Conservation (phyloP, 768 basidiomycete species). For the Auricularia heimuer region DNA sequence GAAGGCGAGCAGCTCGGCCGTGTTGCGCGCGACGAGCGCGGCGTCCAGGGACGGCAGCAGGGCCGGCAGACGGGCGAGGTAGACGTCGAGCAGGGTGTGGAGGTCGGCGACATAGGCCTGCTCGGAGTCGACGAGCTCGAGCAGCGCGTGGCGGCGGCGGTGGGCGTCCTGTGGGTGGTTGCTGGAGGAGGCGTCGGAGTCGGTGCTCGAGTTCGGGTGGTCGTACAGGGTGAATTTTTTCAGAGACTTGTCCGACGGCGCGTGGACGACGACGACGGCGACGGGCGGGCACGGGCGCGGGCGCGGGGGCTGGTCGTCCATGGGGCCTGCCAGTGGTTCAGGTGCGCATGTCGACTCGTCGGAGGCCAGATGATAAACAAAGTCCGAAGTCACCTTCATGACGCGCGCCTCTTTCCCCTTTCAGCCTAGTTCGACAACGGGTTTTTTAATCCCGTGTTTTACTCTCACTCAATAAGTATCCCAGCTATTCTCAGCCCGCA, state of each 20-base stretch:
- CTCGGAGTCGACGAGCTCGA: slow-evolving; percentile 82
- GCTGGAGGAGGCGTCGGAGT: background rate
- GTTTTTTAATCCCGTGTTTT: too few relatives aligned
- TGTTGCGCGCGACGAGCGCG: slow-evolving; percentile 53
- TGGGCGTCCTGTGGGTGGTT: background rate
- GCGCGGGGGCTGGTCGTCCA: too few relatives aligned
- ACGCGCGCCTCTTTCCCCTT: too few relatives aligned
- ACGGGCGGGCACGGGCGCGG: too few relatives aligned
- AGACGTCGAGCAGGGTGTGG: slow-evolving; percentile 36
- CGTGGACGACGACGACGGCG: background rate
- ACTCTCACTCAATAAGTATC: too few relatives aligned
- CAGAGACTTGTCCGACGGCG: background rate
- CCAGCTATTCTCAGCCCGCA: too few relatives aligned
- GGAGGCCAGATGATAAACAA: too few relatives aligned
- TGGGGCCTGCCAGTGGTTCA: too few relatives aligned
- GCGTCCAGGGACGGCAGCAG: slow-evolving; percentile 45
- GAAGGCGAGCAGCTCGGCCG: slow-evolving; percentile 52
- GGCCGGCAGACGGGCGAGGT: slow-evolving; percentile 12
- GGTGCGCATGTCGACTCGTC: too few relatives aligned
- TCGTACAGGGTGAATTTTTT: background rate
- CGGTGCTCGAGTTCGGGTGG: background rate
- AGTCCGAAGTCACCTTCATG: too few relatives aligned
- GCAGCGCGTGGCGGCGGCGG: slow-evolving; percentile 58
- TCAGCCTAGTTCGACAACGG: too few relatives aligned
- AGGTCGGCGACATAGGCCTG: slow-evolving; percentile 72